Base-by-base conservation (phyloP, 2,329 filamentous ascomycete genomes). In the Fusarium sulawesiense region DNA sequence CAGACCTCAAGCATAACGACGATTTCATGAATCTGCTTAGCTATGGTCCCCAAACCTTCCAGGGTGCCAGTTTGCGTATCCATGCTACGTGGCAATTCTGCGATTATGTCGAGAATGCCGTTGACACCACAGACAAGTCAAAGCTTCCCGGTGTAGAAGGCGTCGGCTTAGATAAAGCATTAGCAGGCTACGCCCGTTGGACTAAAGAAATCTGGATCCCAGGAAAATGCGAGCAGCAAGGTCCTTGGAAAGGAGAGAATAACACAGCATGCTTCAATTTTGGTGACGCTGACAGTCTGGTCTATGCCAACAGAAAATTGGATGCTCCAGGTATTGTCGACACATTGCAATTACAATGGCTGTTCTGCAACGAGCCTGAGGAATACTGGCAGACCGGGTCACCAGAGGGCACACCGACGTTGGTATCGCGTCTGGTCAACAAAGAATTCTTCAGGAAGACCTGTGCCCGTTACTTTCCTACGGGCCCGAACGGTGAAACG, bases 211-310 rank as follows among this genome's bases (percentile, higher is more conserved):
- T 60, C 1, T 60, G 21, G 53, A 41, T 60, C 7, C 57, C 57
- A 9, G 57, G 32, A 9, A 40, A n/a, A 6, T 60, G 53, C 9
- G 53, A 58, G 13, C 32, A 37, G 5, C 41, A 9, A 37, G 57
- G 57, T n/a, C 41, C 53, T 2, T 58, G 57, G 57, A 60, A 58
- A 16, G 57, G 57, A 3, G 30, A 25, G 7, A 60, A 47, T 8
- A 60, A 32, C 11, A 60, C 57, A 6, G 57, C 53, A n/a, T 60
- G 57, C 23, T 60, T 30, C 41, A 58, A 60, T n/a, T 60, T 60
- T 12, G 41, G 53, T 6, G 57, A 48, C 18, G 25, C 41, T n/a
- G 53, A 58, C 11, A 60, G 53, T 34, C 13, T 60, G 30, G 57
- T 58, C 2, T 60, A 58, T 23, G 29, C 25, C 8, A 30, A 37